phyloP scores from a whole-genome alignment of 2,329 filamentous ascomycete genomes.

The Alternaria sp. region DNA sequence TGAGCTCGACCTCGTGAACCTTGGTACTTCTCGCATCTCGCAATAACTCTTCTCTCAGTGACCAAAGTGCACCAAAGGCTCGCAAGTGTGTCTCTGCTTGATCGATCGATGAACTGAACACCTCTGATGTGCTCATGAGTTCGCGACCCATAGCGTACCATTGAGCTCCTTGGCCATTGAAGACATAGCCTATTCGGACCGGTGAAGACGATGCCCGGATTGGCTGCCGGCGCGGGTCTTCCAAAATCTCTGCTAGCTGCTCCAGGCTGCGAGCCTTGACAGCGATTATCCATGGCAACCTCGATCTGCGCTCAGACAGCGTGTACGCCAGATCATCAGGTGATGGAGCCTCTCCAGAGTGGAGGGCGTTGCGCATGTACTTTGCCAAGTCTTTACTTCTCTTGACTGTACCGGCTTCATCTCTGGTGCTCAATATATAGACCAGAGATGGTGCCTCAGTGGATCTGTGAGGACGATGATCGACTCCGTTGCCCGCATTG shows the following conservation, averaged over 20 bases:
- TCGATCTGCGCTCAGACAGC: constrained; percentile 11
- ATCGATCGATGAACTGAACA: not conserved
- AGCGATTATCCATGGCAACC: constrained; percentile 1
- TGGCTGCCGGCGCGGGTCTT: not conserved
- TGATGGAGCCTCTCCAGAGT: not conserved
- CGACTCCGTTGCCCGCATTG: not conserved
- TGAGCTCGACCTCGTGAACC: constrained; percentile 14
- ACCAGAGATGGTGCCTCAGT: not conserved
- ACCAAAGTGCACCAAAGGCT: constrained; percentile 7
- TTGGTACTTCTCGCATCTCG: not conserved
- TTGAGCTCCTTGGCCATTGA: constrained; percentile 8
- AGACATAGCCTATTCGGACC: not conserved
- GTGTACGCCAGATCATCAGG: constrained; percentile 21
- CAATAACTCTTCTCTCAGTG: not conserved
- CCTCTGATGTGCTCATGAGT: not conserved
- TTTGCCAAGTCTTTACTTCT: not conserved
- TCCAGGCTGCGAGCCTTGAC: not conserved
- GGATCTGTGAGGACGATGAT: not conserved
- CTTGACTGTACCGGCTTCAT: not conserved
- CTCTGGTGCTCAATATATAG: constrained; percentile 5
- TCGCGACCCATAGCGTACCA: constrained; percentile 10
- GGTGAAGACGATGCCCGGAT: constrained; percentile 1
- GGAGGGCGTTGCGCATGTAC: constrained; percentile 1
- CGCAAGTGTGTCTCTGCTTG: not conserved
- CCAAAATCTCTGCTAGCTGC: not conserved